Percentiles rank a stretch among this genome's conserved stretches.
These are phyloP conservation scores for Diaporthe ilicicola DNA, from an alignment of 2,329 filamentous ascomycete species.

Conservation along the genomic window DNA sequence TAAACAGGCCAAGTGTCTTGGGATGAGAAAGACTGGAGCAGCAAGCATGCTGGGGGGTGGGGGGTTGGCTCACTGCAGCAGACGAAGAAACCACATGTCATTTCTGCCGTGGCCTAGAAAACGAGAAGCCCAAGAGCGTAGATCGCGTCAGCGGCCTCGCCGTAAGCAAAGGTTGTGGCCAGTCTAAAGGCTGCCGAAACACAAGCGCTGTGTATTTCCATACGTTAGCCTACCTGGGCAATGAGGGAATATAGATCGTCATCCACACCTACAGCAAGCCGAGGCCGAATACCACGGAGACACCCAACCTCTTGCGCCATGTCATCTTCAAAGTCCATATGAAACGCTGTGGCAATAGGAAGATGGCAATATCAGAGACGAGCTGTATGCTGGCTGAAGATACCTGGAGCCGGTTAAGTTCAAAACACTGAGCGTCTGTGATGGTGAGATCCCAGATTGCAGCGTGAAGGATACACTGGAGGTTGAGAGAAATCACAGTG, in stretches of 20 bases:
- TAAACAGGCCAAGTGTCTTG: neutral
- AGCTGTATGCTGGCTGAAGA: slow-evolving; percentile 45
- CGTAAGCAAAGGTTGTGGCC: slow-evolving; percentile 43
- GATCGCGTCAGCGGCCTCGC: slow-evolving; percentile 42
- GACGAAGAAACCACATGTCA: slow-evolving; percentile 53
- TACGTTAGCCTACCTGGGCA: neutral
- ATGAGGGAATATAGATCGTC: neutral
- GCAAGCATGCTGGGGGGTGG: neutral
- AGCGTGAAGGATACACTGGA: slow-evolving; percentile 45
- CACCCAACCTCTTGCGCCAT: slow-evolving; percentile 42
- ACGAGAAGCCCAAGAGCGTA: slow-evolving; percentile 49
- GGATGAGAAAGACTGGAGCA: neutral
- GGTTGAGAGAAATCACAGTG: slow-evolving; percentile 44
- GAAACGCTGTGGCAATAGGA: slow-evolving; percentile 45
- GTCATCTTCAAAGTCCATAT: slow-evolving; percentile 45
- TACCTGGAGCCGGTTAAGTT: slow-evolving; percentile 40
- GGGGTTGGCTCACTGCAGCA: slow-evolving; percentile 18
- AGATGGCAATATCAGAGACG: slow-evolving; percentile 43
- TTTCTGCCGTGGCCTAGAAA: slow-evolving; percentile 55
- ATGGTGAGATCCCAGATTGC: slow-evolving; percentile 43
- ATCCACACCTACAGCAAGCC: slow-evolving; percentile 42
- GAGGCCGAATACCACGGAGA: slow-evolving; percentile 44
- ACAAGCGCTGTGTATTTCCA: slow-evolving; percentile 45
- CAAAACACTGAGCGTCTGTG: slow-evolving; percentile 43
- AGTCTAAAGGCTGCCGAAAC: slow-evolving; percentile 50